phyloP scores from a whole-genome alignment of 257 asterid genomes.

The Przewalskia tangutica region DNA sequence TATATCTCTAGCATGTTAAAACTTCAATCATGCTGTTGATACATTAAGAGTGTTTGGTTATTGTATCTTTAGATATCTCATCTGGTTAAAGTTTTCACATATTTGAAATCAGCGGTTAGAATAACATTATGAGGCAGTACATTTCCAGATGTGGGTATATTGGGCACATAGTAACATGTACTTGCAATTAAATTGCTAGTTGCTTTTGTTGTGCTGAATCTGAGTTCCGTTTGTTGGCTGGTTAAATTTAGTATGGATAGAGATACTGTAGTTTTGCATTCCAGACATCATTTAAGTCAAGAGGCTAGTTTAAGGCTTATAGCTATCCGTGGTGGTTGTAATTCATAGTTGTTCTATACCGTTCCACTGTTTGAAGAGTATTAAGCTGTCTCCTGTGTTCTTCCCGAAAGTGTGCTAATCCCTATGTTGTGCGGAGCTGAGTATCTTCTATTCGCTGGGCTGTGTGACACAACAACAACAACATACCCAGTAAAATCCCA shows the following conservation, averaged over 20 bases:
- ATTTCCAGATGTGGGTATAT: neutral
- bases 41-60: neutral
- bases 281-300: neutral
- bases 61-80: neutral
- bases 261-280: neutral
- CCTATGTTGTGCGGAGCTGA: no score
- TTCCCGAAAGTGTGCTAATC: no score
- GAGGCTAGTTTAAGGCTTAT: neutral
- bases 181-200: neutral
- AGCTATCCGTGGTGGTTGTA: neutral
- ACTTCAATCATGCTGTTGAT: neutral
- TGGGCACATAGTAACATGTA: neutral
- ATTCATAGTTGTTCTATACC: no score
- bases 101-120: neutral
- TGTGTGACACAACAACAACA: neutral
- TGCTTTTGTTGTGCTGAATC: neutral
- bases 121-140: neutral
- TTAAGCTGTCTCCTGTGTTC: no score
- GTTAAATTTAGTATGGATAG: neutral
- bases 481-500: no score
- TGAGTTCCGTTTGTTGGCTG: neutral
- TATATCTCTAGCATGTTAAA: neutral
- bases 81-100: neutral
- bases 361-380: no score
- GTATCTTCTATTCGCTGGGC: neutral